Evolutionary conservation across 371 early-diverging fungal species (phyloP).

Genomic region (Circinella umbellata): DNA sequence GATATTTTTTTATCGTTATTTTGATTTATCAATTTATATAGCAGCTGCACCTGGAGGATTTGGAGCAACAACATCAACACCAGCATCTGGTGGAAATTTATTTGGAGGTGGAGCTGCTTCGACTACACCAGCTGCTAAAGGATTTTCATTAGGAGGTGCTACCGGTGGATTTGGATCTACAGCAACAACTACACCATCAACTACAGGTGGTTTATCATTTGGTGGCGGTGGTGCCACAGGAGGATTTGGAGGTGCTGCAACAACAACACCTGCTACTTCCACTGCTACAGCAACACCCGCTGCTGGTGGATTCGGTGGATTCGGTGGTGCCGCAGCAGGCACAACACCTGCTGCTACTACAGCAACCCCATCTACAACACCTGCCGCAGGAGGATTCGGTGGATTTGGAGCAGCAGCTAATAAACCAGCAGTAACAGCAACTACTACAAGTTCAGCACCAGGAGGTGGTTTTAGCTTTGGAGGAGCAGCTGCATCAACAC

Average conservation of each 20-base stretch:
- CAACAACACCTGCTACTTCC: neutral
- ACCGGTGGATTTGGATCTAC: conserved; percentile 2
- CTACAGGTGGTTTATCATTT: conserved; percentile 7
- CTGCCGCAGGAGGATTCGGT: conserved; percentile 24
- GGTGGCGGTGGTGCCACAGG: conserved; percentile 15
- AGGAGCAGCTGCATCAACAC: conserved; percentile 1
- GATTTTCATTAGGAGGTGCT: conserved; percentile 11
- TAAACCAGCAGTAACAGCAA: neutral
- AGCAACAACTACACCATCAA: conserved; percentile 14
- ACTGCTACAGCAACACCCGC: neutral
- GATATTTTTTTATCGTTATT: too few relatives aligned
- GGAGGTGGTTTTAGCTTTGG: conserved; percentile 23
- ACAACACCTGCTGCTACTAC: neutral
- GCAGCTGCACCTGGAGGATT: conserved; percentile 6
- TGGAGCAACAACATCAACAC: conserved; percentile 11
- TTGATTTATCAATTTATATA: too few relatives aligned
- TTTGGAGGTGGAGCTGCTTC: conserved; percentile 10
- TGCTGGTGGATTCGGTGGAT: conserved; percentile 24
- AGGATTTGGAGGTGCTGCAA: conserved; percentile 18
- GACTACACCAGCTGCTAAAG: conserved; percentile 6
- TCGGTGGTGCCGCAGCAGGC: conserved; percentile 2
- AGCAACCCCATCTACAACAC: neutral
- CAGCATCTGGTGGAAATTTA: conserved; percentile 15
- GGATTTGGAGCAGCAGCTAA: conserved; percentile 16
- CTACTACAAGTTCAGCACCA: conserved; percentile 1